Base-by-base conservation (phyloP, 345 rosid genomes). In the Salix dunnii region DNA sequence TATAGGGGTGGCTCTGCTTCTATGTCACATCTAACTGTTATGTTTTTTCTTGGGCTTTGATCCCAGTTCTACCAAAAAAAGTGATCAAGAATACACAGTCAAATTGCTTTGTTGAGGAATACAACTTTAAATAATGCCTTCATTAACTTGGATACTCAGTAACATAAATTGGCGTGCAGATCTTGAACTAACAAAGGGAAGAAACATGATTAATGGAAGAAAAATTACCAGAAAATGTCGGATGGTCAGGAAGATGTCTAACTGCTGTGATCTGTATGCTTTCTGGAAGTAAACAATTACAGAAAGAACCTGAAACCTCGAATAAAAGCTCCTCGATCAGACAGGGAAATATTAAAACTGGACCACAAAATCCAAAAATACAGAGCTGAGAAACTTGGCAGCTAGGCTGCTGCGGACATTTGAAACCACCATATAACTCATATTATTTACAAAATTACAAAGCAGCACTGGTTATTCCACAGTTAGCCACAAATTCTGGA, bases 281-380 rank as follows among this genome's bases (percentile, higher is more conserved):
- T 80, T 92, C 93, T 33, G 98, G 98, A 75, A 96, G 87, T 76
- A 96, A 87, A 80, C 98, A 96, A 84, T 89, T 92, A 82, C 97
- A 96, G 83, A 91, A 93, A 46, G 97, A 89, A 85, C 98, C 99
- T 96, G 89, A 86, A 88, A 87, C 83, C 67, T 80, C 42, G 78
- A 83, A 79, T n/a, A 69, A 23, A 30, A 64, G 33, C 61, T 21
- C 28, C 31, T 25, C 11, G 36, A 68, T 83, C 48, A 86, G 84
- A 67, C 25, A 33, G 66, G 21, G 30, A 31, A 51, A 76, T 65
- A 48, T 40, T 25, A 51, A 13, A 67, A 62, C 63, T 6, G 38
- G 46, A 73, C 60, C 55, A 18, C 23, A 74, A 77, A 78, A 31
- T 46, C n/a, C 5, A 70, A 14, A 31, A 28, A 68, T 16, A 58